A percentile compares a stretch with the other conserved stretches of the same genome.
phyloP scores from a whole-genome alignment of 768 basidiomycete species.

The Naganishia vaughanmartiniae region DNA sequence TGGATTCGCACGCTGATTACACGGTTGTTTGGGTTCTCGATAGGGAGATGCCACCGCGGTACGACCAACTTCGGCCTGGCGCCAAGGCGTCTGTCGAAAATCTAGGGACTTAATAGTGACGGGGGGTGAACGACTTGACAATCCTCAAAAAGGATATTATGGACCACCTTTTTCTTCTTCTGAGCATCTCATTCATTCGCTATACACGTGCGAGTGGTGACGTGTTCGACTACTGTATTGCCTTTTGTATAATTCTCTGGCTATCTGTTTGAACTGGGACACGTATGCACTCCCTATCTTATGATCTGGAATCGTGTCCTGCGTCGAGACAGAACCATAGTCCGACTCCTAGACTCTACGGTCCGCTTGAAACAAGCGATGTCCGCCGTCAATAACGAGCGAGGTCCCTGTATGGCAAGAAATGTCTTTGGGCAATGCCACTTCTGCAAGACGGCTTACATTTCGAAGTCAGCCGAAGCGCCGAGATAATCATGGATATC shows the following conservation, averaged over 20 bases:
- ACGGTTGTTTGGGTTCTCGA: not conserved
- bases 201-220: not conserved
- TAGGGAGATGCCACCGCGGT: constrained; percentile 34
- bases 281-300: not conserved
- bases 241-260: not conserved
- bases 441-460: no score
- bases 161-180: not conserved
- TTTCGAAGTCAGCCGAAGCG: no score
- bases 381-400: no score
- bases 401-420: no score
- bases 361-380: no score
- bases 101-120: not conserved
- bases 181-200: not conserved
- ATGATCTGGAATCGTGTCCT: not conserved
- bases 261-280: not conserved
- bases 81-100: constrained; percentile 19
- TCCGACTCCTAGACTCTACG: no score
- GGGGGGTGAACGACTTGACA: no score
- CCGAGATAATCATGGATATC: no score
- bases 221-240: not conserved
- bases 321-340: not conserved
- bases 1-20: not conserved
- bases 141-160: not conserved
- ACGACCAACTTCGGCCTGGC: constrained; percentile 30
- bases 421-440: no score